These are phyloP conservation scores for Euryodendron excelsum DNA, from an alignment of 148 eudicot genomes.

Conservation along the genomic window DNA sequence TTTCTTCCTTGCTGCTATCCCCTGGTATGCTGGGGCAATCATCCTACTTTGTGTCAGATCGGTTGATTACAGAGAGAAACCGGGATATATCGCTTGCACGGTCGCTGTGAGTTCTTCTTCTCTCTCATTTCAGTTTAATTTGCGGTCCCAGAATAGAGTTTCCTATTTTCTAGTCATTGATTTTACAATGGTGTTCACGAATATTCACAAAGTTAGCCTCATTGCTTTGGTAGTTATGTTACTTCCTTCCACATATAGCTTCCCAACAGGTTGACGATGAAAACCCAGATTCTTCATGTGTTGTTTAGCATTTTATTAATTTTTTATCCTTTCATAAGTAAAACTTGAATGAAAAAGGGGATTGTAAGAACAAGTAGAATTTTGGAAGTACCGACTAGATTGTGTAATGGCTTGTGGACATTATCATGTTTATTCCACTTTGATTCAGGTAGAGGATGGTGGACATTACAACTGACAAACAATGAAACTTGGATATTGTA, in stretches of 20 bases:
- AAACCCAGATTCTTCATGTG: neutral
- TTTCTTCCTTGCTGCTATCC: conserved; percentile 82
- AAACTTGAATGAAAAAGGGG: too few relatives aligned
- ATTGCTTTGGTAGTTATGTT: neutral
- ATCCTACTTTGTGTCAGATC: conserved; percentile 56
- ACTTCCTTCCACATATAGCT: neutral
- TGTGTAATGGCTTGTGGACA: too few relatives aligned
- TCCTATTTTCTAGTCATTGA: neutral
- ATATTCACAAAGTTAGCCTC: neutral
- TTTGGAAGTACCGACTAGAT: too few relatives aligned
- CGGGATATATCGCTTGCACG: conserved; percentile 78
- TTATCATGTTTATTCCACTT: too few relatives aligned
- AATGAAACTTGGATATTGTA: too few relatives aligned
- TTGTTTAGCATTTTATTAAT: too few relatives aligned
- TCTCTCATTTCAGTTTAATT: conserved; percentile 15
- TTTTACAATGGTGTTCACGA: neutral
- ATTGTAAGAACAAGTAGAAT: too few relatives aligned
- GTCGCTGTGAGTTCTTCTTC: conserved; percentile 57
- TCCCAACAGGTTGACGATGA: neutral
- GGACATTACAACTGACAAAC: too few relatives aligned
- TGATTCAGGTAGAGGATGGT: too few relatives aligned
- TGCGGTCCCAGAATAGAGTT: neutral
- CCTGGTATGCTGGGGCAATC: conserved; percentile 82
- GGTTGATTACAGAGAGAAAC: conserved; percentile 75
- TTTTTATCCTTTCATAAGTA: too few relatives aligned